Base-by-base conservation (phyloP, 805 yeast genomes). In the Ogataea naganishii region DNA sequence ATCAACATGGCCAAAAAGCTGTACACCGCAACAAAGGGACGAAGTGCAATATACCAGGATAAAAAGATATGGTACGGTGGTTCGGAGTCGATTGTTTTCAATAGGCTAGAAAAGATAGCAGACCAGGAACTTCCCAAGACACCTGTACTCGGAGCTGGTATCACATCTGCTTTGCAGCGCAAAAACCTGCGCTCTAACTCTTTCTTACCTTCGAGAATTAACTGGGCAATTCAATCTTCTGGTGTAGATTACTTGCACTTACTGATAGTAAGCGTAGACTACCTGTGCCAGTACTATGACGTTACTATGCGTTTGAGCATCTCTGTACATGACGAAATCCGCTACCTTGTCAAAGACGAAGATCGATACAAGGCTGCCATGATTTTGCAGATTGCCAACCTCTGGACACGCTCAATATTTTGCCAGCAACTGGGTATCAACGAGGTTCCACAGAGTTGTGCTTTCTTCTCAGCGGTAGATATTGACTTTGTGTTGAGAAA, bases 141-240 rank as follows among this genome's bases (percentile, higher is more conserved):
- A 0, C 98, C 98, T 0, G 86, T 84, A 2, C 55, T 92, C 7
- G 95, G 96, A 1, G 95, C 96, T 5, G 83, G 94, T 10, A 85
- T 92, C 27, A 92, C 99, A 0, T 74, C 74, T 34, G 95, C 97
- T 0, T 60, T 92, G 34, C 68, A 70, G 41, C 68, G 71, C 24
- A 60, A 62, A 31, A 78, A 89, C 50, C 62, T 92, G 42, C 73
- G 72, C 24, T 60, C 72, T 22, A 72, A 72, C 38, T 60, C 74
- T 1, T 92, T 79, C 49, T 57, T 92, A 40, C 92, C 98, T 0
- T 85, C 96, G 2, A 59, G 99, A 45, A 79, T 88, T 39, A 92
- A 92, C 47, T 92, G 99, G 99, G 84, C 96, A 1, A 92, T 92
- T 49, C 99, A 92, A 53, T 84, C 96, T 14, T 84, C 96, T 2